Conservation (phyloP, 2,329 filamentous ascomycete species). For the Colletotrichum tofieldiae region DNA sequence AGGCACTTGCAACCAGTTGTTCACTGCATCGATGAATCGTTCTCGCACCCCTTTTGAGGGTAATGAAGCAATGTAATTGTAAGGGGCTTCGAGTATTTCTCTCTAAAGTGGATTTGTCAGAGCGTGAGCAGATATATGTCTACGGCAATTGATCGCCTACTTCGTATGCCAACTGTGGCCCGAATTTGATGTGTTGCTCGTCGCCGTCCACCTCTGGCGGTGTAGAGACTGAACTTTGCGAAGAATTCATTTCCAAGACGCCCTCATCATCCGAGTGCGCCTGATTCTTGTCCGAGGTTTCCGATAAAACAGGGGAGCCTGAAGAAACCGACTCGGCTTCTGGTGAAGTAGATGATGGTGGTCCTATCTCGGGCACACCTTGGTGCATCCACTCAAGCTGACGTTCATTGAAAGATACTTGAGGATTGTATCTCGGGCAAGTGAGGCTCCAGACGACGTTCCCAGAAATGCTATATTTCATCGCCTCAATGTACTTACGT, state of each 20-base stretch:
- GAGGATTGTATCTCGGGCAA: neutral
- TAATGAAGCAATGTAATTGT: neutral
- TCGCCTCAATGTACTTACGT: neutral
- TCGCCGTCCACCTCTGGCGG: neutral
- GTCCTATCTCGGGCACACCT: neutral
- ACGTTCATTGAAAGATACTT: neutral
- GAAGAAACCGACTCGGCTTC: neutral
- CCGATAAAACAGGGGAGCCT: neutral
- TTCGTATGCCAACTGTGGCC: neutral
- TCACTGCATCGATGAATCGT: neutral
- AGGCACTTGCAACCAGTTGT: slow-evolving; percentile 2
- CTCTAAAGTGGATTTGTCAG: neutral
- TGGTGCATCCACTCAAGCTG: neutral
- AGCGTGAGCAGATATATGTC: neutral
- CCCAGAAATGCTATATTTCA: neutral
- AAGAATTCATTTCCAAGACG: neutral
- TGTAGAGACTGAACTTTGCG: neutral
- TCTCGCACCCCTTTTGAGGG: neutral
- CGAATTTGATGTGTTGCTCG: neutral
- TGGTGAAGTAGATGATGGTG: neutral
- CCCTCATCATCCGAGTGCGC: neutral
- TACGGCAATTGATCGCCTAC: neutral
- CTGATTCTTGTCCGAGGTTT: neutral
- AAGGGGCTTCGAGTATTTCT: neutral
- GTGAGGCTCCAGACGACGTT: slow-evolving; percentile 6